Evolutionary conservation across 2,329 filamentous ascomycete species (phyloP), one percentile per base, ranked within the genome.

Genomic region (Cladorrhinum sp.): DNA sequence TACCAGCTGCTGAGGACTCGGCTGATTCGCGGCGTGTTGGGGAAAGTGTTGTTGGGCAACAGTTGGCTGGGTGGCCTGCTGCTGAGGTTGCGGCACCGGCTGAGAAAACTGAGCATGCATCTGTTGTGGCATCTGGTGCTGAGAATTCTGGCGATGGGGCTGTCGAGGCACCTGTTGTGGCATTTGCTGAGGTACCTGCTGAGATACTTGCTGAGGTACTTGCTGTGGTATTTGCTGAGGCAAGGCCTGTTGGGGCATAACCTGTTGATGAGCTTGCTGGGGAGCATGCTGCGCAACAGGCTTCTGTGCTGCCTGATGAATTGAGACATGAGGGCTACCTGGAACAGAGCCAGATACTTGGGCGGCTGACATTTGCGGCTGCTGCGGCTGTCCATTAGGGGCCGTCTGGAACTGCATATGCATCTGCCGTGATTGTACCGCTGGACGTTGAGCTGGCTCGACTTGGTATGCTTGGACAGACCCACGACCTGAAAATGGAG

Each of bases 181-280:
- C 45, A 70, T 71, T 20, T 71, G 67, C 32, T 67, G 65, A 12
- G 48, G 22, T 29, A 36, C 56, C 18, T 60, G 56, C 25, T 65
- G 67, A 24, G 56, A 29, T 20, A 53, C 25, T 51, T 71, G 64
- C 25, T 64, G 63, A 20, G 58, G 55, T 2, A 62, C 53, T 13
- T 66, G 70, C 32, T 69, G 70, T 2, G 69, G 71, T 18, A 41
- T 18, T 20, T 59, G 55, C 12, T 50, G 50, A 8, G 51, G 12
- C 22, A 58, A 38, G 12, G 32, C 9, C 36, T 59, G 36, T 50
- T 68, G 65, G 41, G 67, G 67, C 38, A 69, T 71, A 36, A 69
- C 71, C 22, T 71, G 67, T 29, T 66, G 65, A 13, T 29, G 27
- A 36, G 32, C 53, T 20, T 58, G 54, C 25, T 65, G 66, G 24